These are phyloP conservation scores for Phallus indusiatus DNA, from an alignment of 768 basidiomycete species.

Conservation along the genomic window DNA sequence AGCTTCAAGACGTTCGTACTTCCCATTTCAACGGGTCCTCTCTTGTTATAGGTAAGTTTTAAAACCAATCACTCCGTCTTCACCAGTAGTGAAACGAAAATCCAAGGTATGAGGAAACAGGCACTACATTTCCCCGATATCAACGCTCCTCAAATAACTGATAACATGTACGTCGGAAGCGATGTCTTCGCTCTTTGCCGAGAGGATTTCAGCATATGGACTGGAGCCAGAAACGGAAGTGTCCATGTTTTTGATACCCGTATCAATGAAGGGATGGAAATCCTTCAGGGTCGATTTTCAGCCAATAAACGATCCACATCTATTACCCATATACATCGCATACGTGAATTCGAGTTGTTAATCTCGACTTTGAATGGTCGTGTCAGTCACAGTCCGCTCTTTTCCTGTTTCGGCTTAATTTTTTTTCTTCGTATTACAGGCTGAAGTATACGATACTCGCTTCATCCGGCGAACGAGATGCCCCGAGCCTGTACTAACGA, in stretches of 20 bases:
- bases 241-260: slow-evolving; percentile 53
- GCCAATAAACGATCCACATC: slow-evolving; percentile 27
- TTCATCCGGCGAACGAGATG: slow-evolving; percentile 27
- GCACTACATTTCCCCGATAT: slow-evolving; percentile 47
- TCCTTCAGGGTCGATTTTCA: slow-evolving; percentile 31
- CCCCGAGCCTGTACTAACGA: slow-evolving; percentile 34
- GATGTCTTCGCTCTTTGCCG: slow-evolving; percentile 58
- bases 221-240: slow-evolving; percentile 52
- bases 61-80: neutral
- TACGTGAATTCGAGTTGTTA: slow-evolving; percentile 45
- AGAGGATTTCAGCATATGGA: slow-evolving; percentile 40
- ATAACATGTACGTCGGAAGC: slow-evolving; percentile 41
- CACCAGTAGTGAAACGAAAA: slow-evolving; percentile 4
- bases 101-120: slow-evolving; percentile 41
- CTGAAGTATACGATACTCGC: slow-evolving; percentile 55
- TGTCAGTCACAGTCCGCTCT: slow-evolving; percentile 27
- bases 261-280: slow-evolving; percentile 26
- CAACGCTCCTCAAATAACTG: slow-evolving; percentile 26
- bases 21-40: slow-evolving; percentile 39
- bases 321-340: slow-evolving; percentile 41
- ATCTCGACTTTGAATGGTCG: slow-evolving; percentile 51
- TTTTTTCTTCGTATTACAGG: slow-evolving; percentile 25
- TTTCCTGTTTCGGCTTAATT: neutral
- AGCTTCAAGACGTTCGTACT: slow-evolving; percentile 47
- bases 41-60: slow-evolving; percentile 43